phyloP scores from a whole-genome alignment of 345 rosid genomes.

The Salix purpurea region DNA sequence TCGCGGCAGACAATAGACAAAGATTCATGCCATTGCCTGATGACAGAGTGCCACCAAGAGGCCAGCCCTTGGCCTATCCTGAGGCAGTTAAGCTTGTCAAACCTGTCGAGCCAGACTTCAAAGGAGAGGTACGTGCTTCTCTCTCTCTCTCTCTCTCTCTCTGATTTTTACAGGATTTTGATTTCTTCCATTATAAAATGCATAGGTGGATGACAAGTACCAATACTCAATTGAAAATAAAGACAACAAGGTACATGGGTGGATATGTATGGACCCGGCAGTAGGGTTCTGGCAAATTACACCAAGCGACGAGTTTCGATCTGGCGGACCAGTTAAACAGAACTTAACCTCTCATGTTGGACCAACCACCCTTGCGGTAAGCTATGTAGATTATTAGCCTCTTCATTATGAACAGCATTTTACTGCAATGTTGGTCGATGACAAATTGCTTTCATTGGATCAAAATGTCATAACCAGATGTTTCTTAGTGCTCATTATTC shows the following conservation, averaged over 20 bases:
- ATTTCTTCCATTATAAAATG: not conserved
- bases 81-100: constrained; percentile 76
- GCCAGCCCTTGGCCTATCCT: constrained; percentile 64
- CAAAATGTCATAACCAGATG: not conserved
- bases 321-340: constrained; percentile 19
- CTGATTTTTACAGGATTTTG: not conserved
- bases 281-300: constrained; percentile 25
- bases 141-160: not conserved
- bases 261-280: constrained; percentile 21
- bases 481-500: constrained; percentile 16
- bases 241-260: constrained; percentile 20
- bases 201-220: constrained; percentile 24
- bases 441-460: not conserved
- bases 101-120: constrained; percentile 63
- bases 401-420: not conserved
- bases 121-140: constrained; percentile 53
- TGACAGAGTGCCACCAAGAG: constrained; percentile 56
- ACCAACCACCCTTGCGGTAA: constrained; percentile 17
- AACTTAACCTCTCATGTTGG: constrained; percentile 23
- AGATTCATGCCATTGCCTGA: constrained; percentile 91
- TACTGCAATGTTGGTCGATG: too few relatives aligned
- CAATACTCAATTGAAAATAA: constrained; percentile 19
- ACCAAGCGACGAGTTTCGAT: constrained; percentile 20
- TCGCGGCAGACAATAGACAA: constrained; percentile 72
- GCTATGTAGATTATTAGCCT: not conserved